Base-by-base conservation (phyloP, 768 basidiomycete species). In the Lepiota subincarnata region DNA sequence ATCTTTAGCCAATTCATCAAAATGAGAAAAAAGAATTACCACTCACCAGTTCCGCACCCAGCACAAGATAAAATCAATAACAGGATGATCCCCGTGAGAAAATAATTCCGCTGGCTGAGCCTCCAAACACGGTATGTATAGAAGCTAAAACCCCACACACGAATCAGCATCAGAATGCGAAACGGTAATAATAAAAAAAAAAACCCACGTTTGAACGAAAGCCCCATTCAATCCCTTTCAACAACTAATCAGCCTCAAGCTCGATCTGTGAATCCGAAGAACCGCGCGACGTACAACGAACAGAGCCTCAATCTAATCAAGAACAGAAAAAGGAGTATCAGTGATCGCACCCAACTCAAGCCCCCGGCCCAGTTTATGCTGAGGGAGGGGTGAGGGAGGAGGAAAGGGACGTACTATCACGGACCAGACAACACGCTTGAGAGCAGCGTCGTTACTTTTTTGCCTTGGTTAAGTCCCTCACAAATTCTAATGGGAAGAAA, bases 41-140 rank as follows among this genome's bases (percentile, higher is more conserved):
- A 58, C 69, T 40, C 56, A 74, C 70, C 69, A 40, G 65, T 64
- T 24, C 71, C 73, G 48, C 66, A 73, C 19, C 72, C 64, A 12
- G 64, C 60, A 35, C 66, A 71, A 0, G 63, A 65, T 5, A 72
- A 19, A 13, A 73, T 66, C 12, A 72, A 60, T 3, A 70, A 28
- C 4, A 69, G 28, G 37, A 75, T 72, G 4, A 63, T 39, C 6
- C 66, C 69, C 0, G 67, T 62, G 14, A 75, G 57, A 10, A 67
- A 50, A 26, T 61, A 67, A 50, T 70, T 75, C 19, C 64, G 68
- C 54, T 72, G 72, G 60, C 78, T 79, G 55, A 73, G 59, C 44
- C 65, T 70, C 69, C 75, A 83, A 2, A 83, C 68, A 0, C 81
- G 77, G 57, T 72, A 64, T 0, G 71, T 61, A 55, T 82, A 71